Evolutionary conservation across 177 flowering plant species (phyloP).

Genomic region (Telopea speciosissima): DNA sequence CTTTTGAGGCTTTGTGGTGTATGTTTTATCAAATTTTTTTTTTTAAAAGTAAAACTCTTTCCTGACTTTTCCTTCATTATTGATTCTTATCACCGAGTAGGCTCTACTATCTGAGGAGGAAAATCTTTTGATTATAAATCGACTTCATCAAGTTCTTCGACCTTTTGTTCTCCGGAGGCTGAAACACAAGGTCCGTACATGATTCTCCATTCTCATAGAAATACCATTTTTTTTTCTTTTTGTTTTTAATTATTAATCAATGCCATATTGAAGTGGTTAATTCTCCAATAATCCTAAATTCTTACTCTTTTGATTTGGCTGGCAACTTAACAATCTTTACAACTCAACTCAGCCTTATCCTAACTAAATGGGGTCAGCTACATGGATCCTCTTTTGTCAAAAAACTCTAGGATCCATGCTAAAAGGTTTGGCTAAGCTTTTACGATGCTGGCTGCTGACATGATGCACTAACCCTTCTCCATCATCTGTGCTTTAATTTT

Average conservation of each 20-base stretch:
- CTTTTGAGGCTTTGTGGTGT: neutral
- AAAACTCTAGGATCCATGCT: too few relatives aligned
- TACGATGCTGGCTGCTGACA: too few relatives aligned
- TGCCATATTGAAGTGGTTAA: neutral
- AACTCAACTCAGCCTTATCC: neutral
- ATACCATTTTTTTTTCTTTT: too few relatives aligned
- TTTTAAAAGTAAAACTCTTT: neutral
- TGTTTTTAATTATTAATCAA: too few relatives aligned
- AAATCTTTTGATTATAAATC: slow-evolving; percentile 94
- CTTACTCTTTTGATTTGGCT: neutral
- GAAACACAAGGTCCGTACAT: slow-evolving; percentile 78
- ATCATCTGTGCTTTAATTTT: neutral
- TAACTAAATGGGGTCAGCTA: neutral
- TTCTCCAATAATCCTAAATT: neutral
- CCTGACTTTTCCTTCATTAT: neutral
- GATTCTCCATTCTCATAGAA: neutral
- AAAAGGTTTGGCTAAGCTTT: too few relatives aligned
- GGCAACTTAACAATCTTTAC: neutral
- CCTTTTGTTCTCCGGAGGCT: slow-evolving; percentile 99
- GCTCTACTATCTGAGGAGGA: slow-evolving; percentile 97
- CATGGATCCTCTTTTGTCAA: too few relatives aligned
- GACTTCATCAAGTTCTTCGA: slow-evolving; percentile 98
- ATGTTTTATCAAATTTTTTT: neutral
- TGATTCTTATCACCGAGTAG: slow-evolving; percentile 27
- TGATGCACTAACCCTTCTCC: too few relatives aligned